phyloP scores from a whole-genome alignment of 2,329 filamentous ascomycete genomes.

The Epichloe typhina region DNA sequence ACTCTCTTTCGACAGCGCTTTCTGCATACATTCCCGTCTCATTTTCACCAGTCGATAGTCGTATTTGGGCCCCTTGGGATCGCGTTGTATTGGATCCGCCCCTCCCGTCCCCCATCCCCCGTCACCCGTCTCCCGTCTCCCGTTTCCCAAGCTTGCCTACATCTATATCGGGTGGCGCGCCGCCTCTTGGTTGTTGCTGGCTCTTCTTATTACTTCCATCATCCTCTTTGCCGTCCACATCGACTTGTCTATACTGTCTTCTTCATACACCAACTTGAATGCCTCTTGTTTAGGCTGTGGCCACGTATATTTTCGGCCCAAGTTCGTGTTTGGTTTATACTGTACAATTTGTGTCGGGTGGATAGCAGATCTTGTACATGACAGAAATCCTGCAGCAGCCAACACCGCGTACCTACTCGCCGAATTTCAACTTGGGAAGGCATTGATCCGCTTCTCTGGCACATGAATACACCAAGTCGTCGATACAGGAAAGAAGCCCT shows the following conservation, averaged over 20 bases:
- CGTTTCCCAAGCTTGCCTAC: conserved; percentile 1
- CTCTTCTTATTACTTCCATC: neutral
- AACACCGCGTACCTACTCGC: conserved; percentile 1
- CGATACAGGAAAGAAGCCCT: neutral
- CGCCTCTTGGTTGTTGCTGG: neutral
- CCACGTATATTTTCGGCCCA: conserved; percentile 5
- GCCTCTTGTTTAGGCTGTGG: neutral
- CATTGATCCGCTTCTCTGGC: neutral
- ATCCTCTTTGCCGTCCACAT: neutral
- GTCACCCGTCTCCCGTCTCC: neutral
- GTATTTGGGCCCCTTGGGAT: conserved; percentile 1
- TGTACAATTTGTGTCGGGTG: neutral
- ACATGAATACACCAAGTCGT: neutral
- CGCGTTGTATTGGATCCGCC: conserved; percentile 5
- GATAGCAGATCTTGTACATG: neutral
- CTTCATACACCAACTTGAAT: neutral
- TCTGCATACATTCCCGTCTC: conserved; percentile 7
- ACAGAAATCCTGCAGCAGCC: neutral
- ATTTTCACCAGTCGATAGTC: neutral
- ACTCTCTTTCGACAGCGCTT: conserved; percentile 7
- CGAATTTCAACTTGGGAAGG: neutral
- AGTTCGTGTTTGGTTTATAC: conserved; percentile 1
- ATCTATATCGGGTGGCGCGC: conserved; percentile 3
- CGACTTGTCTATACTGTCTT: neutral
- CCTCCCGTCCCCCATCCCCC: neutral